Conservation (phyloP, 805 yeast genomes). For the Candida qinlingensis region DNA sequence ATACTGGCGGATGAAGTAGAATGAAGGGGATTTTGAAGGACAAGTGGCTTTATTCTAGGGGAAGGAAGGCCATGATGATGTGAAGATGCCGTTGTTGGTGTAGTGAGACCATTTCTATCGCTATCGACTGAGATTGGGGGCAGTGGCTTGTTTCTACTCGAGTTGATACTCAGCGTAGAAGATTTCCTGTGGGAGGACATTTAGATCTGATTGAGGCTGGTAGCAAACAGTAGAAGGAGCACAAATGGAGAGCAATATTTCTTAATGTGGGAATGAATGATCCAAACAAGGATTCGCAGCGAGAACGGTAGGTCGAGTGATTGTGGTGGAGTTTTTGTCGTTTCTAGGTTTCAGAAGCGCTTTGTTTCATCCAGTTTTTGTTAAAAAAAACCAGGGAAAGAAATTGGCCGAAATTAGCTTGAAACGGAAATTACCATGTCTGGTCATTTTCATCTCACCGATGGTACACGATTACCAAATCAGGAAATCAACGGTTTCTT, state of each 20-base stretch:
- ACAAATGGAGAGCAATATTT: neutral
- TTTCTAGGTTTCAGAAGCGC: no score
- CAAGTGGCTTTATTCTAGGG: neutral
- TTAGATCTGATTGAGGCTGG: neutral
- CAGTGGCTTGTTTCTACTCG: conserved; percentile 24
- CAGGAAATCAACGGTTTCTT: conserved; percentile 7
- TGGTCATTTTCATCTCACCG: neutral
- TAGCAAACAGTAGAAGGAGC: neutral
- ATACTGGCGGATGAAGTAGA: neutral
- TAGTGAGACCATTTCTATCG: neutral
- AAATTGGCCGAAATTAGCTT: neutral
- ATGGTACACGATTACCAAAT: neutral
- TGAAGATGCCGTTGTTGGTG: conserved; percentile 1
- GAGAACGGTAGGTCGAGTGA: neutral
- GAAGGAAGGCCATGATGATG: neutral
- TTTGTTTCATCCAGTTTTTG: no score
- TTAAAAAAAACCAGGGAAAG: neutral
- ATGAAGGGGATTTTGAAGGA: neutral
- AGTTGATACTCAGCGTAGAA: conserved; percentile 22
- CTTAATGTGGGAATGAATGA: neutral
- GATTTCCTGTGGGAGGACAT: conserved; percentile 19
- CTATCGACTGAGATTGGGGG: conserved; percentile 22
- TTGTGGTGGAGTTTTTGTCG: no score
- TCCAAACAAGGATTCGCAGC: neutral
- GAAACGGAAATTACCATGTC: neutral